Percentiles rank a stretch among this genome's conserved stretches.
Evolutionary conservation across 2,329 filamentous ascomycete species (phyloP).

Genomic region (Arthrobotrys sinensis): DNA sequence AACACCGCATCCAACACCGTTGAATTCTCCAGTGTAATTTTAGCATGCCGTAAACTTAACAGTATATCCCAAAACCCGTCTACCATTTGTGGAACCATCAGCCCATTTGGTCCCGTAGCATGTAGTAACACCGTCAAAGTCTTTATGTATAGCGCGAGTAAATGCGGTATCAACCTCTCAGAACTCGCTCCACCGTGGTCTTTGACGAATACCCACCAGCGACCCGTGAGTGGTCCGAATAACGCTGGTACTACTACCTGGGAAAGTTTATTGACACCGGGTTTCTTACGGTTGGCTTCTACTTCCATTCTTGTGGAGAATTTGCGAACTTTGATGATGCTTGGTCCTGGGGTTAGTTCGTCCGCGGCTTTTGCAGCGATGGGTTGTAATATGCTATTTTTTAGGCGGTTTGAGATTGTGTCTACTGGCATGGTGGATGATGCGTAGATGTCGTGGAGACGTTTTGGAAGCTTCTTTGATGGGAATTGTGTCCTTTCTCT

Average conservation of each 20-base stretch:
- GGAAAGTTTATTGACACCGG: slow-evolving; percentile 70
- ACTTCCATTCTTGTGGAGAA: slow-evolving; percentile 84
- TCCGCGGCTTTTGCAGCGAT: slow-evolving; percentile 87
- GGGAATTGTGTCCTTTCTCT: slow-evolving; percentile 76
- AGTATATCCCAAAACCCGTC: slow-evolving; percentile 87
- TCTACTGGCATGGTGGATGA: slow-evolving; percentile 75
- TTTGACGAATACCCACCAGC: slow-evolving; percentile 79
- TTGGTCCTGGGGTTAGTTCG: slow-evolving; percentile 79
- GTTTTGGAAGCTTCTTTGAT: slow-evolving; percentile 82
- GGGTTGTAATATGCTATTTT: slow-evolving; percentile 82
- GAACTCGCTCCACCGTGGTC: slow-evolving; percentile 71
- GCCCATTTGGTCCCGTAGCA: slow-evolving; percentile 83
- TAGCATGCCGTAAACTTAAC: slow-evolving; percentile 73
- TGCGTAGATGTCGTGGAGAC: slow-evolving; percentile 78
- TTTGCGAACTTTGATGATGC: slow-evolving; percentile 87
- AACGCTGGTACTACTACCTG: slow-evolving; percentile 81
- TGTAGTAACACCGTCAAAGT: slow-evolving; percentile 87
- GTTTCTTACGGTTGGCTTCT: slow-evolving; percentile 70
- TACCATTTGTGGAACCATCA: slow-evolving; percentile 84
- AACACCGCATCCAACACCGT: slow-evolving; percentile 81
- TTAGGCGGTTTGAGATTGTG: slow-evolving; percentile 77
- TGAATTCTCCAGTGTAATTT: slow-evolving; percentile 74
- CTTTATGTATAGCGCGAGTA: slow-evolving; percentile 85
- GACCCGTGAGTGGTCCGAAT: slow-evolving; percentile 87
- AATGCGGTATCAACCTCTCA: slow-evolving; percentile 75